A percentile compares a stretch with the other conserved stretches of the same genome.
phyloP scores from a whole-genome alignment of 164 flowering plant species.

The Nymphaea thermarum region DNA sequence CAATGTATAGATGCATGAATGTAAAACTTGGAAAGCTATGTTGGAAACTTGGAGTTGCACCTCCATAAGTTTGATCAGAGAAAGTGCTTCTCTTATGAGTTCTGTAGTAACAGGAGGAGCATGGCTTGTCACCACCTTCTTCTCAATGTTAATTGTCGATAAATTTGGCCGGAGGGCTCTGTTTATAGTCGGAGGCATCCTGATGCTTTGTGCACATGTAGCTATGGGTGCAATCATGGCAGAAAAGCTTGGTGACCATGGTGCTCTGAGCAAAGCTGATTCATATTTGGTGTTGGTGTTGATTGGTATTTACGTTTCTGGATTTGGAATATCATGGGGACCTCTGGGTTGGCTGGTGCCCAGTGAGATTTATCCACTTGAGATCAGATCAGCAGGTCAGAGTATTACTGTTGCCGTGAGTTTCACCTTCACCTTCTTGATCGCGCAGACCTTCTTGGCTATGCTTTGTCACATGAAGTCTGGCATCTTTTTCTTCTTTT shows the following conservation, averaged over 20 bases:
- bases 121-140: constrained; percentile 9
- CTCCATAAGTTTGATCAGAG: neutral
- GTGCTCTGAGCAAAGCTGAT: constrained; percentile 8
- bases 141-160: constrained; percentile 15
- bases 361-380: constrained; percentile 20
- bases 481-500: constrained; percentile 26
- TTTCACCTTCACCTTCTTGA: constrained; percentile 14
- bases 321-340: constrained; percentile 20
- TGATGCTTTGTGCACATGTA: constrained; percentile 15
- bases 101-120: constrained; percentile 10
- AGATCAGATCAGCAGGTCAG: constrained; percentile 21
- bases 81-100: constrained; percentile 19
- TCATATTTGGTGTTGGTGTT: constrained; percentile 11
- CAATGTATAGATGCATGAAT: no score
- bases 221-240: constrained; percentile 15
- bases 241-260: constrained; percentile 14
- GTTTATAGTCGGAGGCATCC: constrained; percentile 16
- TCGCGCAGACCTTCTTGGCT: constrained; percentile 17
- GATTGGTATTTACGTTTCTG: constrained; percentile 16
- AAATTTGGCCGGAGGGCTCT: constrained; percentile 10
- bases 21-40: no score
- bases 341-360: constrained; percentile 23
- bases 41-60: no score
- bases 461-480: constrained; percentile 24
- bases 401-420: constrained; percentile 14